Evolutionary conservation across 352 stramenopile species (phyloP).

Genomic region (Phytophthora tubulina): DNA sequence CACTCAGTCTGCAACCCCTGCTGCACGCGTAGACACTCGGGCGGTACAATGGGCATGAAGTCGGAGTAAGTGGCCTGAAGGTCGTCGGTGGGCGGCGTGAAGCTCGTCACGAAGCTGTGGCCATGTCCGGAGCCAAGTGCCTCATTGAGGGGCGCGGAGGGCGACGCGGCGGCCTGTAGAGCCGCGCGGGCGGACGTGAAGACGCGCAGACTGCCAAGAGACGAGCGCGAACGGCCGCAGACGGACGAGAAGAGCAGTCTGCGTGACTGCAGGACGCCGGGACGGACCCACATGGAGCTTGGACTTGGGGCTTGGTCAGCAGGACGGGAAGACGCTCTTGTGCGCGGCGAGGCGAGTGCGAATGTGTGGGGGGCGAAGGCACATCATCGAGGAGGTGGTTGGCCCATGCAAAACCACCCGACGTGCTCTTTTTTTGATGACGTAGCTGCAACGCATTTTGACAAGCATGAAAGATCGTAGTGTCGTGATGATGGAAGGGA

Average conservation of each 20-base stretch:
- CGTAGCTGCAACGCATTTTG: background rate
- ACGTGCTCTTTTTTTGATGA: conserved; percentile 17
- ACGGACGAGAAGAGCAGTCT: conserved; percentile 39
- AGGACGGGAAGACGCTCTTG: conserved; percentile 8
- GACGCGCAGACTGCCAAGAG: conserved; percentile 37
- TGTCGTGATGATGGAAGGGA: background rate
- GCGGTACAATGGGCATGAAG: conserved; percentile 78
- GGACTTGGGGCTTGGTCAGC: conserved; percentile 7
- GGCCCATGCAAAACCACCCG: conserved; percentile 33
- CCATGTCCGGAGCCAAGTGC: conserved; percentile 16
- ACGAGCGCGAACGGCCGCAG: conserved; percentile 31
- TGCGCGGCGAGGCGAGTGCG: conserved; percentile 19
- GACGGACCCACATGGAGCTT: conserved; percentile 39
- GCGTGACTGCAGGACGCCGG: conserved; percentile 25
- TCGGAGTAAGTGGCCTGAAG: conserved; percentile 48
- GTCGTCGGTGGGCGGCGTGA: conserved; percentile 21
- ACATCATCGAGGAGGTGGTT: conserved; percentile 30
- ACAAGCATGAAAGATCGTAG: conserved; percentile 1
- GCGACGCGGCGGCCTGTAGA: conserved; percentile 22
- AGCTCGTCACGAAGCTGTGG: conserved; percentile 1
- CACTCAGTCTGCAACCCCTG: conserved; percentile 22
- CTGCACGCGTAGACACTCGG: conserved; percentile 81
- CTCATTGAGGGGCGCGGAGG: conserved; percentile 26
- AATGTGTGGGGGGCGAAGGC: conserved; percentile 19
- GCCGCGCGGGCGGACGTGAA: conserved; percentile 37